Evolutionary conservation across 2,329 filamentous ascomycete species (phyloP), one percentile per base, ranked within the genome.

Genomic region (Coniochaeta sp.): DNA sequence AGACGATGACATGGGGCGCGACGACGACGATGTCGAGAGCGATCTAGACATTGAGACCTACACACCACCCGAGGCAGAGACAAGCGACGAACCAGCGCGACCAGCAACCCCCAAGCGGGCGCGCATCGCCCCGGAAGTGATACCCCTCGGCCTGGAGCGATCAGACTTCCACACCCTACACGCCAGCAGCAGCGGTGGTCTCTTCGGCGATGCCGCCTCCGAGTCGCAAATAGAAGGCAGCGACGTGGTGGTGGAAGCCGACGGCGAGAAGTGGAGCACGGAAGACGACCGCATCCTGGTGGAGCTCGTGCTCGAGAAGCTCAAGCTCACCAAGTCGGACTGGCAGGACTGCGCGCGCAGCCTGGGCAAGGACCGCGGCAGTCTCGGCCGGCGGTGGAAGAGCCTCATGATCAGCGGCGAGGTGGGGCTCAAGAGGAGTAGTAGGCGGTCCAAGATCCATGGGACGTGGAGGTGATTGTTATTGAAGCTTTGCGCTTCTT

Each of bases 251-350:
- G 60, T 67, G 26, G 75, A 75, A 49, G 67, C 64, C 2, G 75
- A 77, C 53, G 73, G 70, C 51, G 69, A 72, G 52, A 67, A 68
- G 33, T 86, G 83, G 83, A 82, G 75, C 53, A 71, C 72, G 2
- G 82, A 86, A 56, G 82, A 86, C 55, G 83, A 86, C 63, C 73
- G 81, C 52, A 72, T 84, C 52, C 71, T 87, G 2, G 79, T 86
- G n/a, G 82, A 86, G 66, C 73, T 86, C n/a, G 81, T 87, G 33
- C 71, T 86, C 6, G 81, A 84, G 63, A 86, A 86, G 69, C 72
- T 86, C 51, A 79, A 78, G 66, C 72, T 87, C 20, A 77, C 76
- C 58, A 84, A 81, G 66, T 73, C 75, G 49, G 82, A 86, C 53
- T 86, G 82, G 83, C 79, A 84, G 53, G 82, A 86, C 62, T 86